Conservation (phyloP, 441 rosid genomes). For the Erodium trifolium region DNA sequence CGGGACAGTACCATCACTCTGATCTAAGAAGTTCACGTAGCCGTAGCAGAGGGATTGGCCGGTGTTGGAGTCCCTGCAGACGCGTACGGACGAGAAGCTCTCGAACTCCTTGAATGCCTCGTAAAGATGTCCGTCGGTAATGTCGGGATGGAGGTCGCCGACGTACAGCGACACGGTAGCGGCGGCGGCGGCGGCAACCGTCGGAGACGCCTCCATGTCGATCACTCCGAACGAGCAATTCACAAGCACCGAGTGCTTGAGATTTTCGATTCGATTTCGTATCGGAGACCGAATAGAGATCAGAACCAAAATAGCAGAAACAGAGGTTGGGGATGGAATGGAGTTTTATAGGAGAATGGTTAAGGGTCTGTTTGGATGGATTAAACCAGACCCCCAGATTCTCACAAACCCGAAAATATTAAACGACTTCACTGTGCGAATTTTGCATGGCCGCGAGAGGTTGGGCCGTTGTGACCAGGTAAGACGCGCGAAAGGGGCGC, state of each 20-base stretch:
- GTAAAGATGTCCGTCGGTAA: conserved; percentile 39
- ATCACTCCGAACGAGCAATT: not conserved
- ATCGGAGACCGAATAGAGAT: too few relatives aligned
- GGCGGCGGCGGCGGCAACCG: conserved; percentile 16
- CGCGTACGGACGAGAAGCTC: conserved; percentile 55
- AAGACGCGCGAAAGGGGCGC: conserved; percentile 22
- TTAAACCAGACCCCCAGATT: not conserved
- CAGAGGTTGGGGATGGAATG: conserved; percentile 10
- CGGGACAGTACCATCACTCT: conserved; percentile 33
- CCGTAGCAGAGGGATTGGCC: conserved; percentile 72
- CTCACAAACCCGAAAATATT: not conserved
- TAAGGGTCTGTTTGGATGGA: not conserved
- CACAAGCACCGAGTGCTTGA: not conserved
- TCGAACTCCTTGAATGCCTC: conserved; percentile 52
- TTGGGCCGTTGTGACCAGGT: conserved; percentile 26
- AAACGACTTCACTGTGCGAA: conserved; percentile 14
- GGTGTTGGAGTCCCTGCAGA: conserved; percentile 49
- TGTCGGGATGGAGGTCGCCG: conserved; percentile 59
- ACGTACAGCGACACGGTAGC: conserved; percentile 53
- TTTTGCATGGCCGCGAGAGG: conserved; percentile 38
- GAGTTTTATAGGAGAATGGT: not conserved
- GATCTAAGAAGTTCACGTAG: conserved; percentile 61
- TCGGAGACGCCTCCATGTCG: conserved; percentile 40
- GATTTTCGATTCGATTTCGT: not conserved
- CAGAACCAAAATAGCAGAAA: not conserved